Evolutionary conservation across 73 alveolate genomes (phyloP), one percentile per base, ranked within the genome.

Genomic region (Effrenium voratum): DNA sequence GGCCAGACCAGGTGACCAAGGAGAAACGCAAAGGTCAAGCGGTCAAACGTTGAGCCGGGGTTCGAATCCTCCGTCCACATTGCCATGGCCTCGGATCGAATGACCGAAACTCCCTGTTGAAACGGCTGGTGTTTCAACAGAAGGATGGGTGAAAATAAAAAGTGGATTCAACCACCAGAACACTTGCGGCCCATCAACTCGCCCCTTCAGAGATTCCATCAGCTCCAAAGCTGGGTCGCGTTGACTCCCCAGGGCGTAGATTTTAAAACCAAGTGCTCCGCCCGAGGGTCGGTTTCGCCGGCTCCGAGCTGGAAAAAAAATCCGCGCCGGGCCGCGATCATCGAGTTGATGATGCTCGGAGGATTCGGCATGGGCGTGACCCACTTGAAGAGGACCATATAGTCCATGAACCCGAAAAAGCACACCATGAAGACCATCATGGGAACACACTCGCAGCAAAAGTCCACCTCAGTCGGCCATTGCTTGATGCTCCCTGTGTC

Each of bases 381-480:
- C 98, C 98, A 93, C 75, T 93, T 93, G 98, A 30, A 76, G 84
- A 93, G 91, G 24, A 93, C 77, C 92, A 93, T 76, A 85, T 66
- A 93, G 73, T 93, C 98, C 98, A 93, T 93, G 55, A 72, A 93
- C 46, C 98, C 98, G 57, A 93, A 93, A 73, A 77, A 72, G 68
- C 95, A 43, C 12, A 63, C 45, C 95, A 87, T 87, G 95, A 87
- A 87, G 57, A 87, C 44, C 46, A 87, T 30, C 95, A 87, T 87
- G n/a, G 95, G 95, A 46, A 60, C 84, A 24, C 95, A 59, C 44
- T 87, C 95, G 49, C 95, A 87, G 36, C 63, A 75, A 45, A 87
- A 87, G 68, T 87, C 95, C 28, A 87, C 84, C 91, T 81, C 41
- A 8, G 8, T 52, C n/a, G n/a, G n/a, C n/a, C n/a, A n/a, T n/a